These are phyloP conservation scores for Dichomitus squalens DNA, from an alignment of 1,284 basidiomycete genomes.

Conservation along the genomic window DNA sequence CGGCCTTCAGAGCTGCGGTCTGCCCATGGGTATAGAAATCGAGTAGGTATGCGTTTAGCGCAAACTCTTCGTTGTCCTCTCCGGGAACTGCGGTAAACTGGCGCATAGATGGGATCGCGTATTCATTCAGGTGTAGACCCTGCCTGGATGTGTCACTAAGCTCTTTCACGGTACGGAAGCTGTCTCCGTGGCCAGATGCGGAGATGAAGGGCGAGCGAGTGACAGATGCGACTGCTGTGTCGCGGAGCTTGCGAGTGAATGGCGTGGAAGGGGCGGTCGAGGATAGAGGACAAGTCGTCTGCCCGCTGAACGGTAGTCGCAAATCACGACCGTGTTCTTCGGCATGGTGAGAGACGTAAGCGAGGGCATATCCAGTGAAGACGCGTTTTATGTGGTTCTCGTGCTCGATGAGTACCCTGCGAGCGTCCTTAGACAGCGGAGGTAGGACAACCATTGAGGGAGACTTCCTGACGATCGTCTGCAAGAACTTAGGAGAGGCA, in stretches of 20 bases:
- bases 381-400: constrained; percentile 52
- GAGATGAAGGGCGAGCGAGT: constrained; percentile 62
- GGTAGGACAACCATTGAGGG: constrained; percentile 62
- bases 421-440: constrained; percentile 43
- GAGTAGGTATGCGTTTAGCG: constrained; percentile 64
- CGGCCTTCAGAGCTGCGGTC: constrained; percentile 44
- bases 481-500: constrained; percentile 39
- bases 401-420: constrained; percentile 46
- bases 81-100: constrained; percentile 36
- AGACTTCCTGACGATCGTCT: constrained; percentile 43
- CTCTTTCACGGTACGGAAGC: constrained; percentile 51
- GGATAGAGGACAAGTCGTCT: constrained; percentile 14
- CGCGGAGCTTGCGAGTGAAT: constrained; percentile 39
- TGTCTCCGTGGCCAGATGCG: constrained; percentile 62
- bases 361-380: constrained; percentile 55
- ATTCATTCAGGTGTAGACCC: constrained; percentile 56
- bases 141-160: constrained; percentile 51
- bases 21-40: constrained; percentile 73
- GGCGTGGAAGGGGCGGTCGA: constrained; percentile 13
- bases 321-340: constrained; percentile 42
- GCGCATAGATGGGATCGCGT: constrained; percentile 59
- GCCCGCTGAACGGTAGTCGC: constrained; percentile 50
- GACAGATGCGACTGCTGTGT: constrained; percentile 39
- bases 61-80: constrained; percentile 30
- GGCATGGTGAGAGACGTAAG: constrained; percentile 45